Conservation (phyloP, 179 eudicot genomes). For the Nepenthes alata region DNA sequence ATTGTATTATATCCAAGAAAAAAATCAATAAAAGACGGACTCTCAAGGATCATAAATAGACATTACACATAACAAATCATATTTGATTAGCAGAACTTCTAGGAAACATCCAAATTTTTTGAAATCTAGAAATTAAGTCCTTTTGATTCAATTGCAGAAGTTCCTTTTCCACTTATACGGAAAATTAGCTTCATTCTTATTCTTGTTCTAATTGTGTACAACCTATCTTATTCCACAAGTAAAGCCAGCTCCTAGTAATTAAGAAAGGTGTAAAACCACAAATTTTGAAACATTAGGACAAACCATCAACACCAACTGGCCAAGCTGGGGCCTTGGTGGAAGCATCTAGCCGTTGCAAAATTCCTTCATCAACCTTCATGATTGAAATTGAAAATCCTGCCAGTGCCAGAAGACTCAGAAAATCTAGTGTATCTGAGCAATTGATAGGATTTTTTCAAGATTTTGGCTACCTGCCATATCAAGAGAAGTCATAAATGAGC, state of each 20-base stretch:
- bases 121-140: too few species aligned
- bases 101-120: background rate
- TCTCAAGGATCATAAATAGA: too few species aligned
- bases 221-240: too few species aligned
- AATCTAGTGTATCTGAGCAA: constrained; percentile 1
- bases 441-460: background rate
- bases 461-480: constrained; percentile 78
- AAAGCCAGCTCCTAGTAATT: background rate
- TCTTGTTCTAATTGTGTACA: too few species aligned
- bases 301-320: constrained; percentile 90
- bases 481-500: constrained; percentile 92
- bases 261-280: background rate
- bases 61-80: background rate
- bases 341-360: constrained; percentile 66
- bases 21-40: too few species aligned
- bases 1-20: too few species aligned
- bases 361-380: constrained; percentile 71
- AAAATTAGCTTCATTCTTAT: too few species aligned
- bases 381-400: constrained; percentile 82
- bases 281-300: constrained; percentile 8
- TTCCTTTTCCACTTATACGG: too few species aligned
- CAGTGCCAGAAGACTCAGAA: constrained; percentile 4
- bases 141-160: too few species aligned
- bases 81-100: background rate
- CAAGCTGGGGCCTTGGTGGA: constrained; percentile 87